Evolutionary conservation across 2,329 filamentous ascomycete genomes (phyloP).

Genomic region (Fusarium floridanum): DNA sequence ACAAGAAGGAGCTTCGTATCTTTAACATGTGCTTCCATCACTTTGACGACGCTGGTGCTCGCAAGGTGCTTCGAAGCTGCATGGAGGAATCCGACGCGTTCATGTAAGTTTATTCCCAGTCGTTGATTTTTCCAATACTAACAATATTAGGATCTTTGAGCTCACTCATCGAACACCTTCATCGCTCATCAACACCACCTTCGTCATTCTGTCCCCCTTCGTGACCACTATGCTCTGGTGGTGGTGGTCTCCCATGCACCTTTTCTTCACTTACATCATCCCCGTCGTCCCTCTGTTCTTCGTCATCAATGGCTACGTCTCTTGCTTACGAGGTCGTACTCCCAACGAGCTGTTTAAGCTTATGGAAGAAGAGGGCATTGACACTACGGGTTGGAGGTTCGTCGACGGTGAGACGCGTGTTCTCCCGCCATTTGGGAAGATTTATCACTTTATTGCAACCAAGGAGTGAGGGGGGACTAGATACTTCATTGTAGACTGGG

Average conservation of each 20-base stretch:
- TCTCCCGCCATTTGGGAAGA: conserved; percentile 38
- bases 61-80: conserved; percentile 39
- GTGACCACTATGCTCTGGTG: conserved; percentile 39
- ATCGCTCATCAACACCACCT: conserved; percentile 38
- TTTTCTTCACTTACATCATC: conserved; percentile 40
- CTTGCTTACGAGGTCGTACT: conserved; percentile 34
- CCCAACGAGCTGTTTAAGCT: conserved; percentile 31
- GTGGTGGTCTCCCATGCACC: conserved; percentile 41
- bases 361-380: conserved; percentile 34
- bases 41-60: conserved; percentile 40
- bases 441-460: conserved; percentile 39
- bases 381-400: conserved; percentile 34
- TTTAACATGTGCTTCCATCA: conserved; percentile 45
- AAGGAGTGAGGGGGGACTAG: conserved; percentile 11
- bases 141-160: conserved; percentile 36
- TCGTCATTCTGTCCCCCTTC: conserved; percentile 39
- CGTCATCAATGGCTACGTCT: conserved; percentile 41
- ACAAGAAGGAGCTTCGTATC: conserved; percentile 40
- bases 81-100: conserved; percentile 37
- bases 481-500: neutral
- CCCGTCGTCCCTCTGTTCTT: conserved; percentile 37
- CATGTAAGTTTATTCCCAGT: conserved; percentile 17
- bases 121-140: neutral
- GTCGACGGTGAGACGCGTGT: conserved; percentile 36
- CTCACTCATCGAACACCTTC: conserved; percentile 39